These are phyloP conservation scores for Polygonum aviculare DNA, from an alignment of 148 eudicot genomes.

Conservation along the genomic window DNA sequence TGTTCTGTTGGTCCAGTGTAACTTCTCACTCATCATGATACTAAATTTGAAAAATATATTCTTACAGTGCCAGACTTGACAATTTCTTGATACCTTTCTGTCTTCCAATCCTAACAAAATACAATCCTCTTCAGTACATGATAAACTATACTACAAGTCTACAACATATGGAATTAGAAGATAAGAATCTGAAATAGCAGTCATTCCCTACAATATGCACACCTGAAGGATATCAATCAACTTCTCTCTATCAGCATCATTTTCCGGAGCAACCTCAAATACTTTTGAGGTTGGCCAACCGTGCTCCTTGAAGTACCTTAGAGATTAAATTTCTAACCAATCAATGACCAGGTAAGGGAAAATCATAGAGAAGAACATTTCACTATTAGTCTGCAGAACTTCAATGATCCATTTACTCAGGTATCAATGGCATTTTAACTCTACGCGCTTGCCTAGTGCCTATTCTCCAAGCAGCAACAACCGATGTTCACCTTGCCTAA, in stretches of 20 bases:
- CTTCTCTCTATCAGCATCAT: conserved; percentile 56
- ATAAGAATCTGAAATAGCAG: neutral
- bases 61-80: conserved; percentile 97
- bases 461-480: neutral
- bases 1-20: neutral
- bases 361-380: conserved; percentile 2
- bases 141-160: neutral
- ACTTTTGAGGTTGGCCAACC: conserved; percentile 87
- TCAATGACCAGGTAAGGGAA: conserved; percentile 13
- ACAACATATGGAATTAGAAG: neutral
- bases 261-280: conserved; percentile 55
- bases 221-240: conserved; percentile 85
- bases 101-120: conserved; percentile 88
- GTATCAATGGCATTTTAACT: neutral
- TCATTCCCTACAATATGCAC: neutral
- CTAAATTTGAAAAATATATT: neutral
- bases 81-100: conserved; percentile 89
- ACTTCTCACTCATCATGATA: neutral
- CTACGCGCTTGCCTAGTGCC: neutral
- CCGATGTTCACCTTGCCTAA: neutral
- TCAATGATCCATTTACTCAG: neutral
- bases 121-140: neutral
- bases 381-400: neutral
- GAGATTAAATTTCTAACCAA: conserved; percentile 13
- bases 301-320: conserved; percentile 93